phyloP scores from a whole-genome alignment of 768 basidiomycete species.

The Pisolithus orientalis region DNA sequence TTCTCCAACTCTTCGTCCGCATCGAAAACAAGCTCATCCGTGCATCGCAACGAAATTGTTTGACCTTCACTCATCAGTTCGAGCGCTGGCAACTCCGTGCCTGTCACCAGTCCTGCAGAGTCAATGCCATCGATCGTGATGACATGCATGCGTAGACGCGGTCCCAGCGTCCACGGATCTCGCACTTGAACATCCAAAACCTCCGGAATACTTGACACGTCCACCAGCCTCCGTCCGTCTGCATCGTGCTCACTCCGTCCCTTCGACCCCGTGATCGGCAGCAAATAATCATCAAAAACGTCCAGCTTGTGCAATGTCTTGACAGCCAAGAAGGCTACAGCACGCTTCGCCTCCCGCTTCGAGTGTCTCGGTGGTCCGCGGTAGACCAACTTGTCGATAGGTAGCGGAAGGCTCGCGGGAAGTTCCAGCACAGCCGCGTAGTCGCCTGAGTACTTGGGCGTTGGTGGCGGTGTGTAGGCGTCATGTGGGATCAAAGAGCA shows the following conservation, averaged over 20 bases:
- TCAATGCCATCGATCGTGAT: constrained; percentile 44
- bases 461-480: constrained; percentile 52
- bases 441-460: constrained; percentile 57
- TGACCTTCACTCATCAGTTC: constrained; percentile 35
- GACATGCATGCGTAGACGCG: constrained; percentile 57
- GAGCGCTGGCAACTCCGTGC: constrained; percentile 45
- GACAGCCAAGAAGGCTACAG: constrained; percentile 76
- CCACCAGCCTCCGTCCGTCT: constrained; percentile 40
- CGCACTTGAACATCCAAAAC: constrained; percentile 55
- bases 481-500: constrained; percentile 75
- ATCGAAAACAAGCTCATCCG: constrained; percentile 42
- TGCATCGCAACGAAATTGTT: constrained; percentile 35
- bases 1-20: constrained; percentile 41
- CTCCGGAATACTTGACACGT: constrained; percentile 41
- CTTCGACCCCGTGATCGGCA: constrained; percentile 55
- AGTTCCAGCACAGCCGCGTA: constrained; percentile 55
- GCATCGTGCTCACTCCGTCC: constrained; percentile 47
- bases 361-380: constrained; percentile 54
- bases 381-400: constrained; percentile 46
- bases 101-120: constrained; percentile 62
- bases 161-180: constrained; percentile 60
- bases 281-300: constrained; percentile 76
- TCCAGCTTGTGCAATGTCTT: constrained; percentile 60
- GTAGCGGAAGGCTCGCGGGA: constrained; percentile 61
- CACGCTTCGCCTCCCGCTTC: constrained; percentile 79